Evolutionary conservation across 805 yeast species (phyloP).

Genomic region (Cyberlindnera lachancei): DNA sequence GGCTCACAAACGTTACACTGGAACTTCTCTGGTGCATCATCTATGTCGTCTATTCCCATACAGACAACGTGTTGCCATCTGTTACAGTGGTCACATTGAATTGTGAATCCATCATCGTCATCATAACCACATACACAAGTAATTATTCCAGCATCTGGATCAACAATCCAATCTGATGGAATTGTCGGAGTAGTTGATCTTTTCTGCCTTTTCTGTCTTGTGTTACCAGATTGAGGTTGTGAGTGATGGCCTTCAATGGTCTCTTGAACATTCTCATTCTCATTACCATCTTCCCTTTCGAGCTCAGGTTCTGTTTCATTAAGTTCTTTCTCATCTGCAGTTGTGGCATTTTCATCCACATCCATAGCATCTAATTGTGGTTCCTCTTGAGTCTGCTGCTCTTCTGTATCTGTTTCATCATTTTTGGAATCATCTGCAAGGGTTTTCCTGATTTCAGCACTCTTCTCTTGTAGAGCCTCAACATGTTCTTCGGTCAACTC

Average conservation of each 20-base stretch:
- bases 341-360: conserved; percentile 3
- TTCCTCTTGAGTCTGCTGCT: conserved; percentile 3
- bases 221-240: too few relatives aligned
- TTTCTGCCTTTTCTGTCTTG: conserved; percentile 8
- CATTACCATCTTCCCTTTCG: conserved; percentile 1
- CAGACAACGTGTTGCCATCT: conserved; percentile 97
- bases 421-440: conserved; percentile 2
- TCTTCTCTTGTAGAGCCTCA: conserved; percentile 6
- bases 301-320: conserved; percentile 3
- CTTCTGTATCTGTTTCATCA: conserved; percentile 9
- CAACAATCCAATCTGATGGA: conserved; percentile 44
- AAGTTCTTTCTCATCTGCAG: conserved; percentile 1
- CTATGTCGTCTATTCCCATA: conserved; percentile 65
- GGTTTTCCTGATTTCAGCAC: conserved; percentile 2
- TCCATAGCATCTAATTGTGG: conserved; percentile 1
- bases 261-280: too few relatives aligned
- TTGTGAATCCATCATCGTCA: conserved; percentile 89
- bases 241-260: too few relatives aligned
- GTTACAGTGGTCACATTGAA: conserved; percentile 88
- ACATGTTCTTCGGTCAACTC: conserved; percentile 6
- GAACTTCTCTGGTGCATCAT: conserved; percentile 77
- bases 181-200: conserved; percentile 1
- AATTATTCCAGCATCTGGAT: conserved; percentile 76
- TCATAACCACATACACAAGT: conserved; percentile 84
- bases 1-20: conserved; percentile 73